Evolutionary conservation across 345 rosid genomes (phyloP).

Genomic region (Bretschneidera sinensis): DNA sequence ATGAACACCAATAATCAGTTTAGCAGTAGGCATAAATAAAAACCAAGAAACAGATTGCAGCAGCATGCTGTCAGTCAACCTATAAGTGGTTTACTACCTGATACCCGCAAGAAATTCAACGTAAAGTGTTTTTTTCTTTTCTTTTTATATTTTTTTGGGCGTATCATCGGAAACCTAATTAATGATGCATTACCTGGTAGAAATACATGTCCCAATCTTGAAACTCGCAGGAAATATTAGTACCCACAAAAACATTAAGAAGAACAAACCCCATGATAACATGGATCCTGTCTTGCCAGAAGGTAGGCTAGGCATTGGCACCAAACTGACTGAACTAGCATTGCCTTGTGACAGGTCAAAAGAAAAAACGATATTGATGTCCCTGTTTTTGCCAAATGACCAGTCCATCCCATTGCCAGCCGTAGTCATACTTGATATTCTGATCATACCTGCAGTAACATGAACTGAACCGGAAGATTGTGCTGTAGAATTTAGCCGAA

Average conservation of each 20-base stretch:
- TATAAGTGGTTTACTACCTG: too few relatives aligned
- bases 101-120: too few relatives aligned
- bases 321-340: constrained; percentile 10
- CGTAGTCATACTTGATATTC: constrained; percentile 43
- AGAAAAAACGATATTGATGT: constrained; percentile 50
- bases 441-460: constrained; percentile 75
- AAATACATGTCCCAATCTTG: constrained; percentile 49
- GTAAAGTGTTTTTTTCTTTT: too few relatives aligned
- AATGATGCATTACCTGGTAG: constrained; percentile 35
- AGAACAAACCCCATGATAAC: constrained; percentile 37
- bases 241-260: constrained; percentile 61
- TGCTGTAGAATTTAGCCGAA: constrained; percentile 43
- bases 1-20: too few relatives aligned
- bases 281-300: constrained; percentile 36
- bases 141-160: not conserved
- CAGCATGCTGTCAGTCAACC: too few relatives aligned
- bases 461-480: constrained; percentile 71
- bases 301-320: constrained; percentile 19
- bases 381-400: constrained; percentile 56
- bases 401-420: constrained; percentile 40
- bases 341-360: constrained; percentile 38
- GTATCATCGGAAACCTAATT: not conserved
- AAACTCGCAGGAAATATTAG: constrained; percentile 54
- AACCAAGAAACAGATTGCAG: too few relatives aligned
- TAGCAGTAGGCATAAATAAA: too few relatives aligned